Percentiles rank a stretch among this genome's conserved stretches.
Evolutionary conservation across 176 grass and related monocot species (phyloP).

Genomic region (Aegilops bicornis): DNA sequence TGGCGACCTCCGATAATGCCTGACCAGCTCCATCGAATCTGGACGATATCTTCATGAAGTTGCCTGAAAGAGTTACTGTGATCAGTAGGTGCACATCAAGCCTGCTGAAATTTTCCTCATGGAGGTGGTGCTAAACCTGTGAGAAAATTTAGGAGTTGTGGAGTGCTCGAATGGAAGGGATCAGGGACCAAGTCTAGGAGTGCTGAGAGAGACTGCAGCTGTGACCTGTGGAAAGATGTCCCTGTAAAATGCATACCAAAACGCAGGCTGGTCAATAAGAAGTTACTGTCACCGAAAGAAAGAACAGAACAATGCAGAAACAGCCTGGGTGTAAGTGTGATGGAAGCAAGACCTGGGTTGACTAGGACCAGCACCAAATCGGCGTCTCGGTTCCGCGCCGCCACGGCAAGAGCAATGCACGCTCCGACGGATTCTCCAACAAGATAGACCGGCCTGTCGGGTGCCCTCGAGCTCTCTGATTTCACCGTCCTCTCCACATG

Average conservation of each 20-base stretch:
- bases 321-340: background rate
- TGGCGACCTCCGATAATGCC: constrained; percentile 35
- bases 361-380: constrained; percentile 73
- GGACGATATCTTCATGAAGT: constrained; percentile 33
- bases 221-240: constrained; percentile 58
- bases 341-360: constrained; percentile 69
- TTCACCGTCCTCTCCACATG: constrained; percentile 63
- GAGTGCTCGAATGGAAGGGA: constrained; percentile 47
- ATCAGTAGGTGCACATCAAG: constrained; percentile 4
- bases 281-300: background rate
- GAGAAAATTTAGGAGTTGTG: constrained; percentile 49
- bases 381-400: constrained; percentile 53
- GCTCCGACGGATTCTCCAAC: constrained; percentile 77
- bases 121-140: constrained; percentile 44
- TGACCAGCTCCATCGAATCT: constrained; percentile 1
- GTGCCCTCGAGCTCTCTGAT: constrained; percentile 43
- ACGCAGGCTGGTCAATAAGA: background rate
- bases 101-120: background rate
- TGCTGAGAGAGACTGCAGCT: constrained; percentile 36
- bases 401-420: constrained; percentile 77
- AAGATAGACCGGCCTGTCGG: constrained; percentile 62
- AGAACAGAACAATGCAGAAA: background rate
- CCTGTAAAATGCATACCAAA: constrained; percentile 26
- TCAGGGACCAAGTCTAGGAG: constrained; percentile 47
- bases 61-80: constrained; percentile 35